Conservation (phyloP, 2,329 filamentous ascomycete genomes). For the Aspergillus sp. region DNA sequence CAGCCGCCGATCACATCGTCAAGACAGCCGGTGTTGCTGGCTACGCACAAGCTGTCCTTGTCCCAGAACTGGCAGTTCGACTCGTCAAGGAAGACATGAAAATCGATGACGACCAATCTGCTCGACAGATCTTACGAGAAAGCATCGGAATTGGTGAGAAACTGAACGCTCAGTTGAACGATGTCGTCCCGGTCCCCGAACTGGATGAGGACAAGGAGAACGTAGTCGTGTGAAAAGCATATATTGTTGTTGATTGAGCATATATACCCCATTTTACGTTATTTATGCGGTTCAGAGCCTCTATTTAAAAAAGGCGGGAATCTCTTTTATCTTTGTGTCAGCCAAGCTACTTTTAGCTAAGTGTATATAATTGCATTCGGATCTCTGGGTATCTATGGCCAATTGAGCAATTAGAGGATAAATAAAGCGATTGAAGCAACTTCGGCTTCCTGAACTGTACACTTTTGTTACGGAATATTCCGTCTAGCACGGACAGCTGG, state of each 20-base stretch:
- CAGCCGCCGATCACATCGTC: constrained; percentile 59
- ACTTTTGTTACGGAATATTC: neutral
- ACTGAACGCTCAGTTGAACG: constrained; percentile 58
- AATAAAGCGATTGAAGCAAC: neutral
- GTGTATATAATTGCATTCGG: too few species aligned
- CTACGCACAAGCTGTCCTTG: constrained; percentile 68
- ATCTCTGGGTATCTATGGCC: too few species aligned
- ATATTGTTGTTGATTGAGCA: neutral
- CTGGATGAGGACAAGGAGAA: neutral
- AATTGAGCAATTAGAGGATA: neutral
- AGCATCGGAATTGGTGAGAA: constrained; percentile 62
- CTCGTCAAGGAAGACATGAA: constrained; percentile 56
- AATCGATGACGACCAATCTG: constrained; percentile 38
- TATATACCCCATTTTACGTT: neutral
- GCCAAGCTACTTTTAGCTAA: too few species aligned
- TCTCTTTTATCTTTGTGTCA: neutral
- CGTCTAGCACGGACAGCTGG: neutral
- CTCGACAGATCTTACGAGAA: constrained; percentile 54
- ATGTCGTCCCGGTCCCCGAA: constrained; percentile 38
- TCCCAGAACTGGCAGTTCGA: constrained; percentile 59
- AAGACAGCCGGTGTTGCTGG: constrained; percentile 59
- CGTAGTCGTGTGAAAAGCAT: neutral
- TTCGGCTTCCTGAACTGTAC: neutral
- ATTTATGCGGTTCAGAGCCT: too few species aligned
- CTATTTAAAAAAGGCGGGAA: too few species aligned